Conservation (phyloP, 306 rosid species). For the Coriaria nepalensis region DNA sequence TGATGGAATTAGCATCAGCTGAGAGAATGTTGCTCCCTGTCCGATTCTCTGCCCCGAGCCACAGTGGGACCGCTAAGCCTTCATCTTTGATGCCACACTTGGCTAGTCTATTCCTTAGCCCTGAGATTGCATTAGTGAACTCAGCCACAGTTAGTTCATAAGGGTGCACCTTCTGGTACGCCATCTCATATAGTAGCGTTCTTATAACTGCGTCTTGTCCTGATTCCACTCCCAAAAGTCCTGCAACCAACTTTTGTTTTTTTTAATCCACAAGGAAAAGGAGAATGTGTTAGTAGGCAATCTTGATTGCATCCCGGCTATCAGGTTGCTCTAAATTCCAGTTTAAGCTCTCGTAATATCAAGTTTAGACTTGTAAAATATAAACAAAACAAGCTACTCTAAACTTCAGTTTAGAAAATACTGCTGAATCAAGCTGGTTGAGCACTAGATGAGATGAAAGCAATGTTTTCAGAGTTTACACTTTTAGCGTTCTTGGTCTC, state of each 20-base stretch:
- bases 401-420: too few relatives aligned
- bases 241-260: slow-evolving; percentile 13
- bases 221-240: slow-evolving; percentile 7
- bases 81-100: slow-evolving; percentile 20
- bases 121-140: slow-evolving; percentile 2
- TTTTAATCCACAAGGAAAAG: background rate
- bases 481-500: too few relatives aligned
- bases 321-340: too few relatives aligned
- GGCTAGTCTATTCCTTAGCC: slow-evolving; percentile 10
- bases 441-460: too few relatives aligned
- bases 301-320: too few relatives aligned
- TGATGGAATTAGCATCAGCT: slow-evolving; percentile 13
- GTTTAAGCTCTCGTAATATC: too few relatives aligned
- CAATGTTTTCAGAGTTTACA: too few relatives aligned
- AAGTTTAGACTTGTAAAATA: too few relatives aligned
- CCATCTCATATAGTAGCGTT: slow-evolving; percentile 1
- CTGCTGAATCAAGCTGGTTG: too few relatives aligned
- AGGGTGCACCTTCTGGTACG: slow-evolving; percentile 7
- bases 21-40: slow-evolving; percentile 18
- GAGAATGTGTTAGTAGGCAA: background rate
- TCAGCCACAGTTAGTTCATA: slow-evolving; percentile 18
- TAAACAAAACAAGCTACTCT: too few relatives aligned
- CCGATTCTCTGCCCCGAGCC: slow-evolving; percentile 13
- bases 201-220: slow-evolving; percentile 21
- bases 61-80: slow-evolving; percentile 12